These are phyloP conservation scores for Candida mattraensis DNA, from an alignment of 805 yeast genomes.

Conservation along the genomic window DNA sequence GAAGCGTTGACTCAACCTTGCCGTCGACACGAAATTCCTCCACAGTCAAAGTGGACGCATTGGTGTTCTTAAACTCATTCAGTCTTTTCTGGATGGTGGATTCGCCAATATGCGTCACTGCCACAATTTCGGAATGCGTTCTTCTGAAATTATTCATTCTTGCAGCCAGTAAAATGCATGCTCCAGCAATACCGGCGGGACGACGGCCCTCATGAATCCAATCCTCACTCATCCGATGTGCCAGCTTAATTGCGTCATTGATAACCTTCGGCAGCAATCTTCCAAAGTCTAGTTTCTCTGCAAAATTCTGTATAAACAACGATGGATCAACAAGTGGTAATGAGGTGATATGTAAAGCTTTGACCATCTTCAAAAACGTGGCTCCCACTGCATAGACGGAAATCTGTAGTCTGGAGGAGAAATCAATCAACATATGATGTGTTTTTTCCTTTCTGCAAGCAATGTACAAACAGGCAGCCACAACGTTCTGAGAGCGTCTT, in stretches of 20 bases:
- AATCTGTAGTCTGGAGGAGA: conserved; percentile 84
- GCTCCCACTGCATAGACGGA: conserved; percentile 96
- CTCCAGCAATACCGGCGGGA: conserved; percentile 99
- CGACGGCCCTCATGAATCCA: conserved; percentile 97
- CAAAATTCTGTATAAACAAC: conserved; percentile 89
- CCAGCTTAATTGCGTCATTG: conserved; percentile 82
- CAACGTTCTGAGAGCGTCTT: conserved; percentile 91
- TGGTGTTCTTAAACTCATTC: conserved; percentile 80
- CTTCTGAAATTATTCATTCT: conserved; percentile 95
- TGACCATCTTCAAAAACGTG: conserved; percentile 90
- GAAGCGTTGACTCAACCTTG: conserved; percentile 52
- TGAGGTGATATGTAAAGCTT: conserved; percentile 69
- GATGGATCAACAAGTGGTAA: conserved; percentile 94
- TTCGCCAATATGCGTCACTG: conserved; percentile 93
- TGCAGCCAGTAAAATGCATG: conserved; percentile 88
- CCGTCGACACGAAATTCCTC: conserved; percentile 59
- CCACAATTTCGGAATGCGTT: conserved; percentile 90
- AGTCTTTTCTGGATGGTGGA: conserved; percentile 89
- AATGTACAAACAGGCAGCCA: conserved; percentile 90
- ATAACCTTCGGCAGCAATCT: conserved; percentile 70
- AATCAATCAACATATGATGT: conserved; percentile 94
- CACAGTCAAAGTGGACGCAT: conserved; percentile 71
- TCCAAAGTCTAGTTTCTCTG: conserved; percentile 83
- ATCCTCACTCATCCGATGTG: conserved; percentile 88
- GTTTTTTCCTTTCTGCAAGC: conserved; percentile 92